Percentiles rank a stretch among this genome's conserved stretches.
These are phyloP conservation scores for Colletotrichum coccodes DNA, from an alignment of 2,329 filamentous ascomycete genomes.

Conservation along the genomic window DNA sequence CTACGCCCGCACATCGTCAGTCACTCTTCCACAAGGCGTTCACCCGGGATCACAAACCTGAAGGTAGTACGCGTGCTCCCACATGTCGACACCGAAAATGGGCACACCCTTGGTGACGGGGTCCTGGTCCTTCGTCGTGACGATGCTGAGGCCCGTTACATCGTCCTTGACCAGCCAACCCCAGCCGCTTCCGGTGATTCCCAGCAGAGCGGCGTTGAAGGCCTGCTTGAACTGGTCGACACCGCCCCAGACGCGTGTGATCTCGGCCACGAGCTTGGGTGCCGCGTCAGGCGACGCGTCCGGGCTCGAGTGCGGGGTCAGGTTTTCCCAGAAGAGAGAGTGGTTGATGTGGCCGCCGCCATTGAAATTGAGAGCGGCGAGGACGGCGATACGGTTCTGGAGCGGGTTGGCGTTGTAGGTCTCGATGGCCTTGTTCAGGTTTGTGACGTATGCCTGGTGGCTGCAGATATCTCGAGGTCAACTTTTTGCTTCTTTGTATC, in stretches of 20 bases:
- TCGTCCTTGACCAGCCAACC: constrained; percentile 82
- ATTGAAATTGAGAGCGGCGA: constrained; percentile 83
- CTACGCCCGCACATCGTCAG: constrained; percentile 53
- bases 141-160: constrained; percentile 70
- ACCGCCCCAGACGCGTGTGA: constrained; percentile 75
- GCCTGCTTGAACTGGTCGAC: constrained; percentile 72
- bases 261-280: constrained; percentile 68
- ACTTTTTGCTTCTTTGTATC: background rate
- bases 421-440: constrained; percentile 75
- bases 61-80: constrained; percentile 93
- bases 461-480: background rate
- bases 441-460: constrained; percentile 82
- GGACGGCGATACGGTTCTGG: constrained; percentile 70
- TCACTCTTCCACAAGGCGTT: background rate
- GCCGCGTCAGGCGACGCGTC: constrained; percentile 67
- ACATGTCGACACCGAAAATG: constrained; percentile 86
- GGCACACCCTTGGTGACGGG: constrained; percentile 73
- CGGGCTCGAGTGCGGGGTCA: constrained; percentile 68
- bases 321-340: constrained; percentile 90
- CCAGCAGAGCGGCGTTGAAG: constrained; percentile 73
- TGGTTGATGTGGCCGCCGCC: constrained; percentile 95
- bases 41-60: constrained; percentile 60
- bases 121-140: constrained; percentile 90
- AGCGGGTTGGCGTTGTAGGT: constrained; percentile 60
- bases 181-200: constrained; percentile 87